These are phyloP conservation scores for Fomitiporia mediterranea DNA, from an alignment of 1,284 basidiomycete species.

Conservation along the genomic window DNA sequence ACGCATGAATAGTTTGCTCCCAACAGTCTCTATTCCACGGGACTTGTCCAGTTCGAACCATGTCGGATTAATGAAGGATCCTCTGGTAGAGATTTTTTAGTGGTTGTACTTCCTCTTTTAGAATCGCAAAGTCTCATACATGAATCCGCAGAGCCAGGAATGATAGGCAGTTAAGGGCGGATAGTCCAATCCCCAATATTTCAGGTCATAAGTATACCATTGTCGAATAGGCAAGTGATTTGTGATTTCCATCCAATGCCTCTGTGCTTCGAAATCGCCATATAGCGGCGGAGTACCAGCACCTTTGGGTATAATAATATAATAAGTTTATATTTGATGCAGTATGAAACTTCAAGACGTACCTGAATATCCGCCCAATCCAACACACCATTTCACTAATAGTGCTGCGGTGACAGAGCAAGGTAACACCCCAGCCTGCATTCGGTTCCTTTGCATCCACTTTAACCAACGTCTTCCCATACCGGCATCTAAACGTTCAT, in stretches of 20 bases:
- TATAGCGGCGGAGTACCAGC: slow-evolving; percentile 72
- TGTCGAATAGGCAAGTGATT: slow-evolving; percentile 64
- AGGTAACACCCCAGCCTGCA: slow-evolving; percentile 56
- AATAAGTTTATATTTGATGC: background rate
- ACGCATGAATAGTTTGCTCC: slow-evolving; percentile 78
- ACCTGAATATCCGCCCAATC: slow-evolving; percentile 82
- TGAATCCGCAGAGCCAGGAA: slow-evolving; percentile 72
- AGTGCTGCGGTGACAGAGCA: slow-evolving; percentile 46
- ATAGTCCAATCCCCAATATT: slow-evolving; percentile 92
- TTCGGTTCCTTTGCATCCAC: slow-evolving; percentile 70
- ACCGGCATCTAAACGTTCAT: slow-evolving; percentile 36
- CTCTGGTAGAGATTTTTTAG: slow-evolving; percentile 38
- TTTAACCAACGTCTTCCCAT: slow-evolving; percentile 59
- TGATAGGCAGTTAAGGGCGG: slow-evolving; percentile 88
- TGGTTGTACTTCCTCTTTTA: background rate
- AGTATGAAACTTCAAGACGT: slow-evolving; percentile 27
- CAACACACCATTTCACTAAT: slow-evolving; percentile 63
- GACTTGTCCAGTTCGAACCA: slow-evolving; percentile 77
- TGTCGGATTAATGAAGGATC: slow-evolving; percentile 57
- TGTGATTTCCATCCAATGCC: slow-evolving; percentile 93
- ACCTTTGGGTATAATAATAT: slow-evolving; percentile 49
- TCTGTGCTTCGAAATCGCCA: slow-evolving; percentile 91
- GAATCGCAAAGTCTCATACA: slow-evolving; percentile 38
- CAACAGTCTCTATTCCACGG: slow-evolving; percentile 69
- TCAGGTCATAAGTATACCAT: slow-evolving; percentile 87